Percentiles rank a stretch among this genome's conserved stretches.
phyloP scores from a whole-genome alignment of 1,284 basidiomycete species.

The Leccinum griseonigrum region DNA sequence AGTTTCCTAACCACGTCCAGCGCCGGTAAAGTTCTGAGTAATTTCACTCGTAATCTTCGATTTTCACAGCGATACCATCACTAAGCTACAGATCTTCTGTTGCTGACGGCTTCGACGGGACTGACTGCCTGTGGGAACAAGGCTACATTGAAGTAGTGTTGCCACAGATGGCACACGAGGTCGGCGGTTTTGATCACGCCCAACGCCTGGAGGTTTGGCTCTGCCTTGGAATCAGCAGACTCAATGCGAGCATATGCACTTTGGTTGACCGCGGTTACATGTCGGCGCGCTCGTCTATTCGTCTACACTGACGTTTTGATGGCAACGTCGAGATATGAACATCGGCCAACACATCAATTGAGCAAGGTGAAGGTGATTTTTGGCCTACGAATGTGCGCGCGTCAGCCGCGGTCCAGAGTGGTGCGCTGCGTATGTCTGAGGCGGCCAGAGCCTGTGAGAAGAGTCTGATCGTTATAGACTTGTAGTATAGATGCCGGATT shows the following conservation, averaged over 20 bases:
- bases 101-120: constrained; percentile 85
- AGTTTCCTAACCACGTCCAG: constrained; percentile 30
- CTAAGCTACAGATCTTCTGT: constrained; percentile 44
- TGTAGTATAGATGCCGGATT: too few species aligned
- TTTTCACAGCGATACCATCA: constrained; percentile 54
- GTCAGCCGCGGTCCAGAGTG: constrained; percentile 3
- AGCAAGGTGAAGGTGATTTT: constrained; percentile 89
- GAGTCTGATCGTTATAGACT: too few species aligned
- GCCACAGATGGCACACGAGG: constrained; percentile 94
- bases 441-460: too few species aligned
- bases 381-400: constrained; percentile 49
- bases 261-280: constrained; percentile 14
- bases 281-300: not conserved
- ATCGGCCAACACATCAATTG: constrained; percentile 86
- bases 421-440: too few species aligned
- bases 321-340: constrained; percentile 88
- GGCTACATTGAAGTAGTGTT: constrained; percentile 94
- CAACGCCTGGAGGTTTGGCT: constrained; percentile 78
- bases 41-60: constrained; percentile 55
- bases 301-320: too few species aligned
- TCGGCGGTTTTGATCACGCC: constrained; percentile 75
- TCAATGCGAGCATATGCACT: constrained; percentile 78
- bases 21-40: constrained; percentile 48
- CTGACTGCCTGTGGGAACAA: constrained; percentile 85
- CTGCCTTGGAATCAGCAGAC: constrained; percentile 68